Evolutionary conservation across 371 early-diverging fungal genomes (phyloP), one percentile per base, ranked within the genome.

Genomic region (Batrachochytrium dendrobatidis): DNA sequence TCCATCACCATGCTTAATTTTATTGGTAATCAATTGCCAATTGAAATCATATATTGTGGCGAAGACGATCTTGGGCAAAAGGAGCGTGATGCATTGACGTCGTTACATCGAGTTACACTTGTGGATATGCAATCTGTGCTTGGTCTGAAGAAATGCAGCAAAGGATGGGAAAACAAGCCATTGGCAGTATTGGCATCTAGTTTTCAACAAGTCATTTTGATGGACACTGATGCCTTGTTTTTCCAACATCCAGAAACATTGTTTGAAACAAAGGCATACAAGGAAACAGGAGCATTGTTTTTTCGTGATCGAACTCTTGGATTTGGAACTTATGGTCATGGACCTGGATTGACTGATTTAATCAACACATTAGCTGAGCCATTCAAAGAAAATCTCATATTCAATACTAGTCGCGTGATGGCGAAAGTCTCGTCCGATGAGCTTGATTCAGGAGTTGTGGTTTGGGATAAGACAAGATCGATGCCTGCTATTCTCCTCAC

Each of bases 161-260:
- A 35, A 29, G 63, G 63, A 17, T 87, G 88, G 88, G 69, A 77
- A 25, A 70, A 84, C 46, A 86, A 88, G 48, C 83, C 86, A 0
- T 88, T 75, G 82, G 85, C 64, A 32, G 65, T 85, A n/a, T 62
- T 86, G 46, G 83, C 82, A 3, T 84, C 85, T 12, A 68, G 68
- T 6, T 88, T 88, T 60, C 43, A 60, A 10, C 79, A 84, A 35
- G 80, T 81, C 25, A 79, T 87, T 34, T 64, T 89, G 53, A 73
- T 86, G 71, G 87, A 89, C 66, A 84, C 87, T 1, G 89, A 89
- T 56, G 83, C 73, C 3, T 73, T 83, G 34, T 83, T 85, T 65
- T 67, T 87, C 55, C 70, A 82, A 58, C 69, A 76, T 28, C 89
- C 89, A 0, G 76, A 71, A 4, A 58, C 56, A 0, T 52, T 86